These are phyloP conservation scores for Aphanomyces cochlioides DNA, from an alignment of 352 stramenopile species.

Conservation along the genomic window DNA sequence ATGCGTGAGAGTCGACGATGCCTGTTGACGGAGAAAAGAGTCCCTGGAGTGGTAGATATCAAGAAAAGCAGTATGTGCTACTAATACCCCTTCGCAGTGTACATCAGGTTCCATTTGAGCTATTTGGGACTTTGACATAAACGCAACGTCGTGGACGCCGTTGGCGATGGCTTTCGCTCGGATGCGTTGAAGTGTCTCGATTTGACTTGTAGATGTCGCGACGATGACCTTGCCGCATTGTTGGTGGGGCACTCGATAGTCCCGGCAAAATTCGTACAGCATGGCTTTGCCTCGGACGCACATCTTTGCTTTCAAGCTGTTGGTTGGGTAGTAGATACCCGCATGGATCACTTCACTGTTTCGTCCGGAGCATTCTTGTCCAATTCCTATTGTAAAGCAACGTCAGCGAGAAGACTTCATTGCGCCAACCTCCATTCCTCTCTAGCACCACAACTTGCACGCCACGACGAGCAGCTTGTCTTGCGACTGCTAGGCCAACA, in stretches of 20 bases:
- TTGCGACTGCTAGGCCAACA: constrained; percentile 70
- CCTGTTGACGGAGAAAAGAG: constrained; percentile 94
- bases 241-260: constrained; percentile 71
- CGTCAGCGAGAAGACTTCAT: neutral
- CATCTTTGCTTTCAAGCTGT: constrained; percentile 86
- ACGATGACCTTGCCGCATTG: constrained; percentile 96
- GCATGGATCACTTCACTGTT: constrained; percentile 97
- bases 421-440: constrained; percentile 38
- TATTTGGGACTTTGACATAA: constrained; percentile 47
- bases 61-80: neutral
- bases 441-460: constrained; percentile 87
- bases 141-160: constrained; percentile 51
- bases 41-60: constrained; percentile 37
- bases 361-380: constrained; percentile 83
- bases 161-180: constrained; percentile 43
- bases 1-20: constrained; percentile 91
- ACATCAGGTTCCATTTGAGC: constrained; percentile 52
- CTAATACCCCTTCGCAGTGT: constrained; percentile 43
- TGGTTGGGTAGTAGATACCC: constrained; percentile 91
- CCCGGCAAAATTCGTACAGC: constrained; percentile 91
- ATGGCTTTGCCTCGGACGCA: constrained; percentile 86
- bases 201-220: constrained; percentile 52
- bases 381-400: constrained; percentile 41
- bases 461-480: constrained; percentile 47
- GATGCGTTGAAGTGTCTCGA: constrained; percentile 46